These are phyloP conservation scores for Magnusiomyces magnusii DNA, from an alignment of 1,139 yeast genomes.

Conservation along the genomic window DNA sequence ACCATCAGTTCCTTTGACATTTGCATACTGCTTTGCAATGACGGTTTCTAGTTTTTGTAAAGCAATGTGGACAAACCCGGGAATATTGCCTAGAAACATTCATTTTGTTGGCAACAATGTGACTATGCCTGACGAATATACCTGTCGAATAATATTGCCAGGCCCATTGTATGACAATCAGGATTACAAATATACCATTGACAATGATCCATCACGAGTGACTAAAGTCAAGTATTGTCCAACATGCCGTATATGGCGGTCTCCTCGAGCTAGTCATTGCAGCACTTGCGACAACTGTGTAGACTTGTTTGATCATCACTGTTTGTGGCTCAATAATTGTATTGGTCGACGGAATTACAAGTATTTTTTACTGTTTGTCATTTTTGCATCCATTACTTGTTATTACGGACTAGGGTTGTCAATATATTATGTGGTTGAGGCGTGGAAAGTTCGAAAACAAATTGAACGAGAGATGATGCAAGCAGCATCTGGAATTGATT, in stretches of 20 bases:
- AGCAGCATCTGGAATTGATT: background rate
- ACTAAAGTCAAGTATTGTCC: conserved; percentile 47
- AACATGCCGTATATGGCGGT: conserved; percentile 61
- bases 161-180: conserved; percentile 20
- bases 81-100: conserved; percentile 57
- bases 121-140: conserved; percentile 56
- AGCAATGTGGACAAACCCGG: conserved; percentile 62
- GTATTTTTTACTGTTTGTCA: conserved; percentile 14
- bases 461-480: background rate
- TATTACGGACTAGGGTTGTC: conserved; percentile 7
- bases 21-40: conserved; percentile 51
- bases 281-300: conserved; percentile 48
- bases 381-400: conserved; percentile 6
- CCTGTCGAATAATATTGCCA: conserved; percentile 51
- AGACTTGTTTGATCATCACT: conserved; percentile 61
- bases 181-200: background rate
- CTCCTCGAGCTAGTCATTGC: conserved; percentile 68
- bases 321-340: conserved; percentile 74
- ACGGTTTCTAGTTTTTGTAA: conserved; percentile 43
- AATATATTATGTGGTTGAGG: conserved; percentile 10
- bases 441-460: conserved; percentile 9
- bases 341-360: conserved; percentile 63
- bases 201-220: conserved; percentile 22
- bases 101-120: conserved; percentile 44
- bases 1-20: conserved; percentile 52